Conservation (phyloP, 345 rosid genomes). For the Triadica sebifera region DNA sequence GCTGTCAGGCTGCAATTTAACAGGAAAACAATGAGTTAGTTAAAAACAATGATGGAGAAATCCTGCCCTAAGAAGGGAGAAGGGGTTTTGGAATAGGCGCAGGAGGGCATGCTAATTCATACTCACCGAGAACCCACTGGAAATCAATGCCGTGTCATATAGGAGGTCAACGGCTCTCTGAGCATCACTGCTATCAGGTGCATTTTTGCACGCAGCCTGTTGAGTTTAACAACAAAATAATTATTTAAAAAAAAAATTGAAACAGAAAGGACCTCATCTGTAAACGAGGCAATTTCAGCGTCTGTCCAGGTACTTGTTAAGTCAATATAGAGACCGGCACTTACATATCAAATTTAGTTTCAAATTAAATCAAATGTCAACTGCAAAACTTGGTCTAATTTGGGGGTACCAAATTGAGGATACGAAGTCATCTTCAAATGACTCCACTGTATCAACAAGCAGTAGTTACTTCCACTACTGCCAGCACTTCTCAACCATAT, state of each 20-base stretch:
- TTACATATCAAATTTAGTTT: background rate
- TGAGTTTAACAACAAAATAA: constrained; percentile 2
- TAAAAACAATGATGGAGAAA: background rate
- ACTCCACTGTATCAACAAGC: too few species aligned
- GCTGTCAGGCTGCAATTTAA: constrained; percentile 77
- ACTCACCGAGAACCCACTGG: constrained; percentile 95
- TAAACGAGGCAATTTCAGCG: background rate
- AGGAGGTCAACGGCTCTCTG: constrained; percentile 88
- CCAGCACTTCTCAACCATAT: too few species aligned
- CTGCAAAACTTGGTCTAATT: background rate
- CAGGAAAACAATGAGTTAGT: constrained; percentile 1
- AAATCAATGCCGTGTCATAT: constrained; percentile 84
- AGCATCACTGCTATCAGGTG: constrained; percentile 78
- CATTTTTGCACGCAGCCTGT: constrained; percentile 95
- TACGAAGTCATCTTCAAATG: background rate
- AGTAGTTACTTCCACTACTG: too few species aligned
- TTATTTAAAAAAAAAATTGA: background rate
- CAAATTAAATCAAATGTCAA: background rate
- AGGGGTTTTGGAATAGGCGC: background rate
- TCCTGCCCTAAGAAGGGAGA: too few species aligned
- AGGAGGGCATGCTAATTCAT: background rate
- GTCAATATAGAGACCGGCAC: background rate
- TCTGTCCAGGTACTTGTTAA: background rate
- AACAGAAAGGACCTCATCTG: background rate
- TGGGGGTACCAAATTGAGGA: background rate